phyloP scores from a whole-genome alignment of 495 filamentous ascomycete species.

The Neurospora sp. region DNA sequence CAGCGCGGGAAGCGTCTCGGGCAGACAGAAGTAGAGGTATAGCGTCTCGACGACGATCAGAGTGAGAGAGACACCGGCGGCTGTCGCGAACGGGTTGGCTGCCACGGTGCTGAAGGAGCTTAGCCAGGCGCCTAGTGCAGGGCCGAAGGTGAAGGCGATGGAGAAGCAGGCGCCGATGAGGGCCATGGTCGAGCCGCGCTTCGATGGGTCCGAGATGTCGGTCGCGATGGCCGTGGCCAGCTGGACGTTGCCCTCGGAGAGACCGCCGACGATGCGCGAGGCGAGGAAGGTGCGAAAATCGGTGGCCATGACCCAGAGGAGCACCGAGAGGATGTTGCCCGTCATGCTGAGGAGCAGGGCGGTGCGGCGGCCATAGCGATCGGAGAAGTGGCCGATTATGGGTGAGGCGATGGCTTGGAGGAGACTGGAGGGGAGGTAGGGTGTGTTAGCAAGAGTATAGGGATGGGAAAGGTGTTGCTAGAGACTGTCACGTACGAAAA shows the following conservation, averaged over 20 bases:
- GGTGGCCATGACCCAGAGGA: constrained; percentile 83
- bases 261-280: constrained; percentile 79
- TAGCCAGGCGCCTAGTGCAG: constrained; percentile 78
- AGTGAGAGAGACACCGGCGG: constrained; percentile 72
- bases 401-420: constrained; percentile 91
- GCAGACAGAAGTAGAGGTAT: constrained; percentile 79
- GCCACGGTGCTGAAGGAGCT: constrained; percentile 62
- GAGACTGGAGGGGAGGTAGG: constrained; percentile 26
- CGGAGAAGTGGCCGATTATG: constrained; percentile 78
- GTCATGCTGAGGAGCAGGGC: constrained; percentile 87
- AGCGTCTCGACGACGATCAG: constrained; percentile 77
- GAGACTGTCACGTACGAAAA: constrained; percentile 49
- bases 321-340: constrained; percentile 88
- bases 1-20: constrained; percentile 70
- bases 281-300: constrained; percentile 95
- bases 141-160: constrained; percentile 93
- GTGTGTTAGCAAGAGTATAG: constrained; percentile 3
- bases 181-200: constrained; percentile 84
- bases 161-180: constrained; percentile 94
- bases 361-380: constrained; percentile 77
- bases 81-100: constrained; percentile 86
- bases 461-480: background rate
- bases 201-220: constrained; percentile 77
- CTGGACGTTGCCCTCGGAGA: constrained; percentile 96
- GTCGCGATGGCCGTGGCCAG: constrained; percentile 94